Percentiles rank a stretch among this genome's conserved stretches.
Evolutionary conservation across 371 early-diverging fungal species (phyloP).

Genomic region (Mucor lusitanicus): DNA sequence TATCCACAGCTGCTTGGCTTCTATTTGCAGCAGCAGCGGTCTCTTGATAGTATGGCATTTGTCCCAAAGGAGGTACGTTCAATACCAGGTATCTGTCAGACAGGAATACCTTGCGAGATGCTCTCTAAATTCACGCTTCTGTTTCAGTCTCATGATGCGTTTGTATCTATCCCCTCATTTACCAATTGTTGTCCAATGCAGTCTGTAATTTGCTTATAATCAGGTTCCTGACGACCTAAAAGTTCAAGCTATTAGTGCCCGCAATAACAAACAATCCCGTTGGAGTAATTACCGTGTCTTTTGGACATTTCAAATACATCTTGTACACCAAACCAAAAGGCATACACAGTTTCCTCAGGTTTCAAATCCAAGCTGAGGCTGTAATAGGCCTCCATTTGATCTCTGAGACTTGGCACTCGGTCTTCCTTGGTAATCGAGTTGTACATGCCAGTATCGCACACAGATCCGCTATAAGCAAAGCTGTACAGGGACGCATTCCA

Average conservation of each 20-base stretch:
- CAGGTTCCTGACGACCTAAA: constrained; percentile 16
- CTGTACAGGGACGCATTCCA: constrained; percentile 47
- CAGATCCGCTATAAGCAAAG: constrained; percentile 48
- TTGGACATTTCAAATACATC: constrained; percentile 26
- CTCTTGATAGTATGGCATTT: constrained; percentile 40
- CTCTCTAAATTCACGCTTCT: constrained; percentile 13
- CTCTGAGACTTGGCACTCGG: constrained; percentile 38
- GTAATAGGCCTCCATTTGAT: constrained; percentile 49
- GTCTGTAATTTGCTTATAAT: constrained; percentile 21
- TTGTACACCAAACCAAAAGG: constrained; percentile 48
- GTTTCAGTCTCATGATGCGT: not conserved
- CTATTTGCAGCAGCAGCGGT: constrained; percentile 7
- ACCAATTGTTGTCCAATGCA: constrained; percentile 43
- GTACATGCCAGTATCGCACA: constrained; percentile 40
- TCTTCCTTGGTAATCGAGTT: constrained; percentile 20
- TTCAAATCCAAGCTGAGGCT: constrained; percentile 28
- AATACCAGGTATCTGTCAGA: constrained; percentile 38
- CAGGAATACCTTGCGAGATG: constrained; percentile 32
- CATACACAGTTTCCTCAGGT: constrained; percentile 48
- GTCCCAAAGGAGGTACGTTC: constrained; percentile 41
- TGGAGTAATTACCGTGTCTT: constrained; percentile 9
- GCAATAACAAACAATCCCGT: not conserved
- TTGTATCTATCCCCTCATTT: not conserved
- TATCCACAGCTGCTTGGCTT: constrained; percentile 28
- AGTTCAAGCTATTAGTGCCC: not conserved